Percentiles rank a stretch among this genome's conserved stretches.
phyloP scores from a whole-genome alignment of 192 early-diverging fungal genomes.

The Lobulomyces angularis region DNA sequence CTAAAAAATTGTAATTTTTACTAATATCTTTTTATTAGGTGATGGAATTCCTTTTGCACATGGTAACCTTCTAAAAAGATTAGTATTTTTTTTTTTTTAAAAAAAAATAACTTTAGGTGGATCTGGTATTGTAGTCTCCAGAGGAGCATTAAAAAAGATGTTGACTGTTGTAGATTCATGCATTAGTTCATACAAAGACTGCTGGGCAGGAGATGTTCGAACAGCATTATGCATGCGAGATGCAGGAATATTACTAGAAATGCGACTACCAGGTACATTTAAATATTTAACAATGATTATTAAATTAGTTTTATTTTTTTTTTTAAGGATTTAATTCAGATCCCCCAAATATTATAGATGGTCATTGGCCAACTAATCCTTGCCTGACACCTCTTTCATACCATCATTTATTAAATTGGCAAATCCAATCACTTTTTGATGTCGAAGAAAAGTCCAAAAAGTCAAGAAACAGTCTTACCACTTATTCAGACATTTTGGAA shows the following conservation, averaged over 20 bases:
- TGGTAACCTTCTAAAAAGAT: no score
- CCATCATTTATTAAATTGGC: slow-evolving; percentile 12
- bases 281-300: background rate
- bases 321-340: no score
- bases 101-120: no score
- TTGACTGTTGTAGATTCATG: slow-evolving; percentile 21
- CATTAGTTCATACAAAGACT: slow-evolving; percentile 27
- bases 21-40: no score
- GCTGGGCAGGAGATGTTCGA: slow-evolving; percentile 50
- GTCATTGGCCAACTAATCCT: slow-evolving; percentile 20
- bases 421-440: no score
- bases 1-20: no score
- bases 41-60: slow-evolving; percentile 40
- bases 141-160: slow-evolving; percentile 28
- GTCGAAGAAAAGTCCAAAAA: no score
- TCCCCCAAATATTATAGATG: slow-evolving; percentile 1
- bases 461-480: no score
- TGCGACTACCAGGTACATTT: slow-evolving; percentile 2
- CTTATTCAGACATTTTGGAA: no score
- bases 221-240: slow-evolving; percentile 40
- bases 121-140: slow-evolving; percentile 35
- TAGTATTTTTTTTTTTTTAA: no score
- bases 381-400: slow-evolving; percentile 34
- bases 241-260: slow-evolving; percentile 24
- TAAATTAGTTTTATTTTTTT: background rate